Evolutionary conservation across 75 land plant species (phyloP), one percentile per base, ranked within the genome.

Genomic region (Cunninghamia lanceolata): DNA sequence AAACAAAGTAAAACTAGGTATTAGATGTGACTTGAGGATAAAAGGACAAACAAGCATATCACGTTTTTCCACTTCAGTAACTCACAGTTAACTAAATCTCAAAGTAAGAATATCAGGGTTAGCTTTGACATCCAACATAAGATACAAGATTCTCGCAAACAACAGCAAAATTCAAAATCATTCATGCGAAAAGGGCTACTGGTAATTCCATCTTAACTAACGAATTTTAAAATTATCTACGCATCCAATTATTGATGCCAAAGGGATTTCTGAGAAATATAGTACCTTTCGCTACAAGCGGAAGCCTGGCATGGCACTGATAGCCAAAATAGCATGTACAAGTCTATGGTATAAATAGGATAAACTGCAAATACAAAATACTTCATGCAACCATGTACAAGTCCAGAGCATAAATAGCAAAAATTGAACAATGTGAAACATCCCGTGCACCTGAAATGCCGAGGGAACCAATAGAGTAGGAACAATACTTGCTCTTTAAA

Each of bases 351-450:
- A 21, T 36, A 77, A 77, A 77, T 19, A 42, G 82, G 5, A 42
- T 28, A 71, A 11, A 34, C 36, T 71, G 36, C 75, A 71, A 71
- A 80, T 43, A 80, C 50, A 40, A 25, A 45, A 80, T 80, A 80
- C 21, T 80, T 80, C 46, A 80, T 80, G 82, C 82, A 80, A 42
- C 46, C 28, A 80, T 80, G 50, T 80, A 80, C 82, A 80, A 80
- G 32, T 25, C 82, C n/a, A 25, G 32, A 80, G 10, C 25, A 80
- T 50, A 43, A 80, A 80, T 8, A 38, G 82, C 11, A 43, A 80
- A 71, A 71, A 32, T 30, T 13, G 34, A 71, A 25, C 68, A 63
- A 77, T 77, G 39, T 40, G 39, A 17, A 39, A 80, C 40, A 80
- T 80, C 21, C 45, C 47, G 45, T 43, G 47, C 82, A 80, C 82